phyloP scores from a whole-genome alignment of 2,329 filamentous ascomycete genomes.

The Colletotrichum euphorbiae region DNA sequence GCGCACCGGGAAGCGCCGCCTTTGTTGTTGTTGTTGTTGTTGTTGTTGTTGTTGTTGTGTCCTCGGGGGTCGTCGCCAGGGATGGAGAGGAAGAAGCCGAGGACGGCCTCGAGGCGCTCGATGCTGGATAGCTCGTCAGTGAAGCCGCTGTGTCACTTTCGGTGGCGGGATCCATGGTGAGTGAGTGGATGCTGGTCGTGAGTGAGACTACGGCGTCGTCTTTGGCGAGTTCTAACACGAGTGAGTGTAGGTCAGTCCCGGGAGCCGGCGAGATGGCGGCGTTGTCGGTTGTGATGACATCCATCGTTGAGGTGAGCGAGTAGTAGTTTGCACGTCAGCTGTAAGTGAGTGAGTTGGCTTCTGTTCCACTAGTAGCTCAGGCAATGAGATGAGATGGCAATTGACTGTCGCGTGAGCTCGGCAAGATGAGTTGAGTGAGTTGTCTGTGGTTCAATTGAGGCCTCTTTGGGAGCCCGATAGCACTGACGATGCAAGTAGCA shows the following conservation, averaged over 20 bases:
- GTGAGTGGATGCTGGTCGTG: slow-evolving; percentile 2
- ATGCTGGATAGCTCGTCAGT: slow-evolving; percentile 35
- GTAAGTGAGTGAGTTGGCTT: too few relatives aligned
- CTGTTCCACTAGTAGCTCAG: too few relatives aligned
- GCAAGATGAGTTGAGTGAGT: not conserved
- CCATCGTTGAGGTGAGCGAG: not conserved
- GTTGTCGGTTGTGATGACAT: not conserved
- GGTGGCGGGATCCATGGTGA: slow-evolving; percentile 5
- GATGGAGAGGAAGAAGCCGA: slow-evolving; percentile 29
- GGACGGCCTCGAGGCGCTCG: slow-evolving; percentile 45
- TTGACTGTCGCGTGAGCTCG: too few relatives aligned
- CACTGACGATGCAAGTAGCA: slow-evolving; percentile 19
- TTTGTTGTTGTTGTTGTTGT: not conserved
- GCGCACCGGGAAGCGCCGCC: slow-evolving; percentile 7
- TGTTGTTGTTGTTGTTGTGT: not conserved
- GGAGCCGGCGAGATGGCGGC: not conserved
- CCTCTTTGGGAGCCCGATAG: not conserved
- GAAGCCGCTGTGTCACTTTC: slow-evolving; percentile 19
- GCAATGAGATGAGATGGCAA: not conserved
- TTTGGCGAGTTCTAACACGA: slow-evolving; percentile 1
- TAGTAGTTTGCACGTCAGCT: not conserved
- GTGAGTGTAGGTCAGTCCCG: not conserved
- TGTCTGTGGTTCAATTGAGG: not conserved
- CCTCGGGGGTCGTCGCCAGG: not conserved
- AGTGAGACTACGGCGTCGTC: not conserved